Evolutionary conservation across 202 grass and related monocot species (phyloP).

Genomic region (Schoenoplectus tabernaemontani): DNA sequence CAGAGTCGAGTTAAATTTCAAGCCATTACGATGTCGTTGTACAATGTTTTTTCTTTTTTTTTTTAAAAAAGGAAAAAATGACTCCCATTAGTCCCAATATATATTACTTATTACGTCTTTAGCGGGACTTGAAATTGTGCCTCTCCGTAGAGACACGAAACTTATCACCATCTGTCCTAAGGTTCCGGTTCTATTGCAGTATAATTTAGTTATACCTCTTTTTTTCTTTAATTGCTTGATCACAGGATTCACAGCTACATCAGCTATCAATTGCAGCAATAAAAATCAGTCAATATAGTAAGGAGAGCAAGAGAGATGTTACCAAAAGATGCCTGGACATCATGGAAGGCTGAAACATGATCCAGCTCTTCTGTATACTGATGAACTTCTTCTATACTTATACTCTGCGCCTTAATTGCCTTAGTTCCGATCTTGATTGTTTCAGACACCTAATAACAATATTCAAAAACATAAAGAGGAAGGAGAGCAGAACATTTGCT

Average conservation of each 20-base stretch:
- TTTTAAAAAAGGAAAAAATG: too few species aligned
- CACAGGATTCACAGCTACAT: neutral
- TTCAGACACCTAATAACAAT: conserved; percentile 61
- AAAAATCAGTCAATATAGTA: neutral
- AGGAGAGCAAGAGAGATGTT: conserved; percentile 10
- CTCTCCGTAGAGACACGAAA: too few species aligned
- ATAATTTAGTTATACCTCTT: neutral
- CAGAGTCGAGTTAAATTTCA: neutral
- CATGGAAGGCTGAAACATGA: conserved; percentile 47
- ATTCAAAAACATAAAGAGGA: conserved; percentile 1
- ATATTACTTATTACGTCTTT: too few species aligned
- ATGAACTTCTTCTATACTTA: conserved; percentile 59
- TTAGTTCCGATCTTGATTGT: conserved; percentile 59
- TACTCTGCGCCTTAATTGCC: conserved; percentile 60
- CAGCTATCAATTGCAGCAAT: neutral
- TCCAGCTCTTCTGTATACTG: conserved; percentile 60
- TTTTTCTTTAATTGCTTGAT: neutral
- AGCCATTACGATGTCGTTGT: too few species aligned
- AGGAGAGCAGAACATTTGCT: neutral
- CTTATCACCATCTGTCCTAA: too few species aligned
- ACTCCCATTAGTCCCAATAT: too few species aligned
- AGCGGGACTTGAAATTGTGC: too few species aligned
- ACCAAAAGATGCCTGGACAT: conserved; percentile 62
- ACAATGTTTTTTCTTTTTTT: too few species aligned
- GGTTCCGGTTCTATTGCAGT: too few species aligned